Evolutionary conservation across 2,329 filamentous ascomycete genomes (phyloP).

Genomic region (Sporothrix mexicana): DNA sequence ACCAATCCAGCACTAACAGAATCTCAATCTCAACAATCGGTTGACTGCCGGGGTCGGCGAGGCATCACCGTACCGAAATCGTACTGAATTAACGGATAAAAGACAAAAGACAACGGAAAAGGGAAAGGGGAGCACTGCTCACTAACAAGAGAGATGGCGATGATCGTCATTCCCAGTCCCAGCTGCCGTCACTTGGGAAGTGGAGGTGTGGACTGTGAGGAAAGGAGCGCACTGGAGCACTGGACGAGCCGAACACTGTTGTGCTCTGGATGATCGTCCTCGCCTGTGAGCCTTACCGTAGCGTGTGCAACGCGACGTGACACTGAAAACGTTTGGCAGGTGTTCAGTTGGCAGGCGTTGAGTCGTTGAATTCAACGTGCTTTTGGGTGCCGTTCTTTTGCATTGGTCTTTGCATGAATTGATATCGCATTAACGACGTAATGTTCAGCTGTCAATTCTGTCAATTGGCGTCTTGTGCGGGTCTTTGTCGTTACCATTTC

Average conservation of each 20-base stretch:
- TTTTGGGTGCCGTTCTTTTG: background rate
- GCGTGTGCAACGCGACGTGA: slow-evolving; percentile 7
- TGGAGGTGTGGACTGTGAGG: background rate
- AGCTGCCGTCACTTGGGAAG: slow-evolving; percentile 21
- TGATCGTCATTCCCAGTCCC: slow-evolving; percentile 32
- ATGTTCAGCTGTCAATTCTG: slow-evolving; percentile 9
- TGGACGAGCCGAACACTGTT: background rate
- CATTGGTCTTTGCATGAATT: background rate
- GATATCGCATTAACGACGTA: background rate
- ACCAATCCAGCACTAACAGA: no score
- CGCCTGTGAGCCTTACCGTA: slow-evolving; percentile 19
- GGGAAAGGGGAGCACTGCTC: background rate
- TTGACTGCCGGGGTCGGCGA: no score
- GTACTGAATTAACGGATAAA: no score
- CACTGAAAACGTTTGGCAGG: background rate
- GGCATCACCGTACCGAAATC: no score
- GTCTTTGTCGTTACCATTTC: background rate
- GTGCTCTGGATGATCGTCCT: slow-evolving; percentile 26
- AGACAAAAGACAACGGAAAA: background rate
- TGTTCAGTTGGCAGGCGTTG: background rate
- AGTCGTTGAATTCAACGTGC: background rate
- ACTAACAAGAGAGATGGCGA: background rate
- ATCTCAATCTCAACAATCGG: no score
- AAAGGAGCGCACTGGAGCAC: background rate
- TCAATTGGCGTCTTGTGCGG: background rate